Evolutionary conservation across 78 protist species (phyloP).

Genomic region (Chrysochromulina parva): DNA sequence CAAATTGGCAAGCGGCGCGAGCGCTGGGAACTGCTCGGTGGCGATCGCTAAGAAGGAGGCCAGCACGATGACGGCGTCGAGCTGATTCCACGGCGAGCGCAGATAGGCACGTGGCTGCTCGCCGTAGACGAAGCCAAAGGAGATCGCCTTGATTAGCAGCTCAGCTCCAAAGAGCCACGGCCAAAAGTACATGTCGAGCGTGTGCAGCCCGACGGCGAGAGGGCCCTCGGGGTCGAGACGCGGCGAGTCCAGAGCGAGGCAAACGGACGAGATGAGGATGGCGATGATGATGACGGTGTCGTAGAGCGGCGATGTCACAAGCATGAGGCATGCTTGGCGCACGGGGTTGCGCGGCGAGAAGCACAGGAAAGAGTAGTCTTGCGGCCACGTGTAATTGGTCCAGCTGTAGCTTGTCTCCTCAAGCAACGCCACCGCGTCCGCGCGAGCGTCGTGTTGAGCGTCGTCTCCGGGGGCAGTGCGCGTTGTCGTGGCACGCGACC

Average conservation of each 20-base stretch:
- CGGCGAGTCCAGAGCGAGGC: neutral
- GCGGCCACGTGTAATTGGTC: too few species aligned
- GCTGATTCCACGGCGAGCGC: neutral
- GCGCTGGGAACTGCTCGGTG: too few species aligned
- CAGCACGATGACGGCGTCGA: slow-evolving; percentile 45
- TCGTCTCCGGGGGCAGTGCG: too few species aligned
- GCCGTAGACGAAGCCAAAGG: too few species aligned
- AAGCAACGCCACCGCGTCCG: too few species aligned
- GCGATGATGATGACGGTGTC: neutral
- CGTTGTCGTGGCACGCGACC: too few species aligned
- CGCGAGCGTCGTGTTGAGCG: too few species aligned
- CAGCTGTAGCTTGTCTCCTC: too few species aligned
- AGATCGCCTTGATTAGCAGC: neutral
- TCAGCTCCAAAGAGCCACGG: neutral
- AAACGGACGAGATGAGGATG: neutral
- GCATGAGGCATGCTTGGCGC: neutral
- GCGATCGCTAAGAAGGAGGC: neutral
- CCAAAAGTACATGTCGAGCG: neutral
- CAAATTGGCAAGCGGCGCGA: too few species aligned
- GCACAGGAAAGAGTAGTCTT: too few species aligned
- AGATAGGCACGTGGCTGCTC: neutral
- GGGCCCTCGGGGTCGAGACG: neutral
- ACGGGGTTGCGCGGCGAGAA: too few species aligned
- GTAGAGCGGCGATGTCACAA: neutral
- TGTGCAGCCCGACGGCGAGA: neutral